Evolutionary conservation across 1,139 yeast species (phyloP), one percentile per base, ranked within the genome.

Genomic region (Ogataea hybrid): DNA sequence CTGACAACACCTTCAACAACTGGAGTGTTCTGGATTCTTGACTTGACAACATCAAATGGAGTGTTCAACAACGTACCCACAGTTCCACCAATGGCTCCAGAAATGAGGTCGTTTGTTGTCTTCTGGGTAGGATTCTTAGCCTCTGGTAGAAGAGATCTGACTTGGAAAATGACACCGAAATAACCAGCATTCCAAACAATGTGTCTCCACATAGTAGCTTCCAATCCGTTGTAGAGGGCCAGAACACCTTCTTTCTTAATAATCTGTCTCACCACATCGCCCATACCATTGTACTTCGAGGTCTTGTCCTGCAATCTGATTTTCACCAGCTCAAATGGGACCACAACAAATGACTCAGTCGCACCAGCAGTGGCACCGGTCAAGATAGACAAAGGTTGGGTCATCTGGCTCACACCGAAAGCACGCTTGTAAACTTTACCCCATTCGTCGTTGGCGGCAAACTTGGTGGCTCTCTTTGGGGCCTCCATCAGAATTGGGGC

Each of bases 351-450:
- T 5, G 96, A 80, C 67, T 92, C 98, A 41, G 95, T 84, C 35
- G 96, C 95, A 70, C 98, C 98, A 12, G 98, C 97, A 47, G 96
- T 86, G 28, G 97, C 97, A 68, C 98, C 99, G 40, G 97, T 87
- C 58, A 92, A 73, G 44, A 92, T 71, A 5, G 97, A 89, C 58
- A 92, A 72, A 11, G 87, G 79, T 69, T 90, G 97, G 50, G 74
- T 85, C 79, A 86, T 77, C 52, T 76, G 68, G 20, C 72, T 64
- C 39, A 84, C 75, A 35, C 89, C 95, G 64, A 92, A 90, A 33
- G 70, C 61, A 32, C 71, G 71, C 54, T 80, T 77, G 76, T 90
- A 92, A 57, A 90, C 67, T 64, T 85, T 83, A 43, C 96, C 95
- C 86, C 96, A 92, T 65, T 89, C 92, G 63, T 94, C 98, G 63